Base-by-base conservation (phyloP, 2,329 filamentous ascomycete species). In the Aspergillus pseudoviridinutans region DNA sequence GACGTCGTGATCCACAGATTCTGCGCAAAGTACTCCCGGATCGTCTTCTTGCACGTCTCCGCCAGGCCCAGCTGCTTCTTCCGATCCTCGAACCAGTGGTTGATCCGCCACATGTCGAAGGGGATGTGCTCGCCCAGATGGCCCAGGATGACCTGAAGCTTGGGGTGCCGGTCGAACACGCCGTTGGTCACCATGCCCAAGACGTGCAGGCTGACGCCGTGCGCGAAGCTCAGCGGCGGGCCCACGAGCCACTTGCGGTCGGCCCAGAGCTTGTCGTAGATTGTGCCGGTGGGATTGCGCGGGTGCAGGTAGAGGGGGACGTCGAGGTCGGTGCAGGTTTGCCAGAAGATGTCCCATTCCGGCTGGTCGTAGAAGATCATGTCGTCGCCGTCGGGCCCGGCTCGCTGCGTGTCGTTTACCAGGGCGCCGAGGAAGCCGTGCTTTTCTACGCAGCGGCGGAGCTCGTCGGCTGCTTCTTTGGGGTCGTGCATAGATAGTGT, bases 241-340 rank as follows among this genome's bases (percentile, higher is more conserved):
- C 85, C 85, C 49, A 87, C 73, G 28, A 87, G 79, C 78, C 80
- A 87, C 66, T 81, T 81, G 24, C 84, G 78, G 63, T 85, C 77
- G 1, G 80, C 80, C 77, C 80, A 87, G 6, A 86, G 78, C 65
- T 83, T 83, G 4, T 86, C 82, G 63, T 82, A 76, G 55, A 85
- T 78, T 20, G 76, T 77, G 6, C 83, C 84, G 0, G 81, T 82
- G 1, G 85, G 83, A 61, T 81, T 80, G 50, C 81, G 76, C 0
- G 85, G 86, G 68, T 88, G 86, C 1, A 88, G 76, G 64, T 88
- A 88, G 51, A 88, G 78, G 0, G 85, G 85, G 0, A 87, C 84
- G 56, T 87, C 82, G 0, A 88, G 79, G 47, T 86, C 82, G 1
- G 77, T 78, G 8, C 81, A 78, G 0, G 79, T 80, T 12, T 76